Percentiles rank a stretch among this genome's conserved stretches.
Conservation (phyloP, 768 basidiomycete genomes). For the Pleurotus giganteus region DNA sequence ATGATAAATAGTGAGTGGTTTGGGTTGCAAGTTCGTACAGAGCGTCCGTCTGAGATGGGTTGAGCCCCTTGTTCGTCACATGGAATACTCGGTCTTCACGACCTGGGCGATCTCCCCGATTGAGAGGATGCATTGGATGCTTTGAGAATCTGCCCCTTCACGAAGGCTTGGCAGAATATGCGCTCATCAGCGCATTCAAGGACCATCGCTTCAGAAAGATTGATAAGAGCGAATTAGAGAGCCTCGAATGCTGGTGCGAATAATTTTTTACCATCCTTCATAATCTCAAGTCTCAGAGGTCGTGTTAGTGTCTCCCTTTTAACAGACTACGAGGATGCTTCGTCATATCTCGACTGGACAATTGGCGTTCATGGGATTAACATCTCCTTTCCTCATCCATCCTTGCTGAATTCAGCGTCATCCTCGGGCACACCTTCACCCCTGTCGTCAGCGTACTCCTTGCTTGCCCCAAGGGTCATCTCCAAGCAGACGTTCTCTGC, state of each 20-base stretch:
- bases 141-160: conserved; percentile 76
- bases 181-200: conserved; percentile 85
- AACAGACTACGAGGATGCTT: conserved; percentile 86
- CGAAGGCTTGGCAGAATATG: conserved; percentile 85
- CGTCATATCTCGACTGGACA: conserved; percentile 90
- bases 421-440: conserved; percentile 67
- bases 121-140: conserved; percentile 95
- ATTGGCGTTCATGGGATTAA: conserved; percentile 91
- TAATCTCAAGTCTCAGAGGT: conserved; percentile 5
- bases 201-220: conserved; percentile 87
- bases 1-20: conserved; percentile 73
- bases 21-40: conserved; percentile 3
- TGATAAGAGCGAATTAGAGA: conserved; percentile 68
- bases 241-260: conserved; percentile 78
- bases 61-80: conserved; percentile 92
- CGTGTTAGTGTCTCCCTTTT: conserved; percentile 78
- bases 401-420: conserved; percentile 43
- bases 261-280: conserved; percentile 29
- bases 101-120: conserved; percentile 54
- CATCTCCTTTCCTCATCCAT: conserved; percentile 83
- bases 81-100: conserved; percentile 80
- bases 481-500: conserved; percentile 70
- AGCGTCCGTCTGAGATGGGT: not conserved
- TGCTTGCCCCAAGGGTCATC: conserved; percentile 43
- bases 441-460: conserved; percentile 59